These are phyloP conservation scores for Spizellomyces punctatus DNA, from an alignment of 192 early-diverging fungal species.

Conservation along the genomic window DNA sequence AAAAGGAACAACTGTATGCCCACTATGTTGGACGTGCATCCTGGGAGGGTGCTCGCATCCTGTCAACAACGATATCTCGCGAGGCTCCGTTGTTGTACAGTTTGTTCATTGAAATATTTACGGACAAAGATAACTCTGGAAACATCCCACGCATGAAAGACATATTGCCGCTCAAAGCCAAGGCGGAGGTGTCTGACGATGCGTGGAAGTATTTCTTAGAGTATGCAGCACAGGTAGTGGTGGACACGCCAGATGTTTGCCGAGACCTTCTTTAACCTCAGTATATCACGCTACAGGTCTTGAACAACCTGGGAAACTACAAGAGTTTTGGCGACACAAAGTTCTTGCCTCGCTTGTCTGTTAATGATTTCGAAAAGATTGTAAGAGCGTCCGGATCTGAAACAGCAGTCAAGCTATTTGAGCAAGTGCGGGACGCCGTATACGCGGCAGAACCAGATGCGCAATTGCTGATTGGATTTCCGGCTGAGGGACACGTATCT, in stretches of 20 bases:
- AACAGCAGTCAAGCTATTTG: conserved; percentile 35
- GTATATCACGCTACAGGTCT: conserved; percentile 4
- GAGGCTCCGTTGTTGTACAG: conserved; percentile 36
- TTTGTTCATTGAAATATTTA: conserved; percentile 47
- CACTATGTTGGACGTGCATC: conserved; percentile 57
- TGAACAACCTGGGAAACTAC: conserved; percentile 60
- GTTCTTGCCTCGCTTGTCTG: conserved; percentile 55
- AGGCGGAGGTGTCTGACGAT: conserved; percentile 45
- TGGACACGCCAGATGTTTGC: too few species aligned
- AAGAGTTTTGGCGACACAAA: conserved; percentile 67
- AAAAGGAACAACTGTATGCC: conserved; percentile 53
- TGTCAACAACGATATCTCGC: conserved; percentile 38
- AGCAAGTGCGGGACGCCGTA: conserved; percentile 31
- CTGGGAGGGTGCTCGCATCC: conserved; percentile 54
- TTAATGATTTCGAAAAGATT: conserved; percentile 45
- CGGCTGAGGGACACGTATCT: conserved; percentile 61
- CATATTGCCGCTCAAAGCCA: conserved; percentile 14
- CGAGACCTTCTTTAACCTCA: not conserved
- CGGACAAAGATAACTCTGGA: conserved; percentile 26
- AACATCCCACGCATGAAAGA: conserved; percentile 2
- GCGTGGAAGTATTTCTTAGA: conserved; percentile 56
- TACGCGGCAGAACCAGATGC: conserved; percentile 47
- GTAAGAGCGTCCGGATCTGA: conserved; percentile 39
- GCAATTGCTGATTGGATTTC: conserved; percentile 55
- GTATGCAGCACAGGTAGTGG: conserved; percentile 51